phyloP scores from a whole-genome alignment of 345 rosid genomes.

The Heritiera littoralis region DNA sequence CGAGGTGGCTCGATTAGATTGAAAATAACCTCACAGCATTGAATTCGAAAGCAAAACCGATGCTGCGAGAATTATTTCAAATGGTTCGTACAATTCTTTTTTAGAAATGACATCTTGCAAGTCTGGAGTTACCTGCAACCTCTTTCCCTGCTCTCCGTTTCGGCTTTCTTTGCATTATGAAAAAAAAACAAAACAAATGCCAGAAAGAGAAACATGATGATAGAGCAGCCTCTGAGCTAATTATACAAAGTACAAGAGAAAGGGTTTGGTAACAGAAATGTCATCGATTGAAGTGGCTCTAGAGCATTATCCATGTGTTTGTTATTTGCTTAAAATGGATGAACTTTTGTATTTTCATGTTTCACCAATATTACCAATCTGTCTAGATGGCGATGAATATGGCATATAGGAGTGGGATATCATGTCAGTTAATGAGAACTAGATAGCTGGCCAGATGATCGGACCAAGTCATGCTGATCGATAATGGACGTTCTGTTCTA shows the following conservation, averaged over 20 bases:
- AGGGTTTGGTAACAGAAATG: background rate
- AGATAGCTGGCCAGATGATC: background rate
- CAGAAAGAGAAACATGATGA: too few relatives aligned
- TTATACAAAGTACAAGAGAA: background rate
- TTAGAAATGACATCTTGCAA: too few relatives aligned
- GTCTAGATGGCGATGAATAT: background rate
- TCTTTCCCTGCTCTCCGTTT: too few relatives aligned
- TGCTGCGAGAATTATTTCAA: too few relatives aligned
- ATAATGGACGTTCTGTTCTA: background rate
- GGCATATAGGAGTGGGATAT: background rate
- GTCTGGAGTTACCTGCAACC: too few relatives aligned
- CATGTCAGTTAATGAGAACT: background rate
- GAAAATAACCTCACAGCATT: too few relatives aligned
- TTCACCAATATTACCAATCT: background rate
- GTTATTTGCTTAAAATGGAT: slow-evolving; percentile 7
- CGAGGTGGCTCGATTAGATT: background rate
- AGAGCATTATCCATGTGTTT: background rate
- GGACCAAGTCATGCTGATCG: background rate
- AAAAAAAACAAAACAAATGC: too few relatives aligned
- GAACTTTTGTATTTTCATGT: background rate
- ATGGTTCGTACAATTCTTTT: too few relatives aligned
- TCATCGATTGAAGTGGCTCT: background rate
- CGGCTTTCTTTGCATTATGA: too few relatives aligned
- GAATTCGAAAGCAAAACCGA: too few relatives aligned
- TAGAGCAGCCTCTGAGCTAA: background rate